Evolutionary conservation across 331 rosid species (phyloP), one percentile per base, ranked within the genome.

Genomic region (Saraca asoca): DNA sequence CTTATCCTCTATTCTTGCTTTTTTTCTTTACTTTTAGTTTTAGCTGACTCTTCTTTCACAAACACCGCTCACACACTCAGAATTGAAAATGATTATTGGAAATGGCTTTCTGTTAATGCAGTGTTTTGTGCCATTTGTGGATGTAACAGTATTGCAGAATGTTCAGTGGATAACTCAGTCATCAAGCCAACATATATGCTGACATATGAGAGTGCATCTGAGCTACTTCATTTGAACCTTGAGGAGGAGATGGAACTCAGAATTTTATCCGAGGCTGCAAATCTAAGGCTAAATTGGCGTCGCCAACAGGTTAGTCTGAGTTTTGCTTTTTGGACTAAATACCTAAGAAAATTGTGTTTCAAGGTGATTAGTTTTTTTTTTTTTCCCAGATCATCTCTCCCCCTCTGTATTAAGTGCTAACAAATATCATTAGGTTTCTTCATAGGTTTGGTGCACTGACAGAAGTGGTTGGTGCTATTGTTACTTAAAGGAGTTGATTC

Each of bases 121-220:
- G n/a, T 58, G 43, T 39, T 39, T 10, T 39, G 2, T 39, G 1
- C 43, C 24, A 61, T 77, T 2, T 51, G 48, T 78, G 74, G 62
- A 39, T 80, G 56, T 54, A 51, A 77, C 78, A 94, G 99, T 74
- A 88, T 90, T 71, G 97, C 99, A 79, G 99, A 94, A 70, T 85
- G 77, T 81, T 85, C 95, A 38, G 89, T 90, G 79, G 93, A 81
- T 18, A 94, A 88, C 77, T 88, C 99, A 10, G 57, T 82, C 73
- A 84, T 94, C 69, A 94, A 83, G 76, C 97, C 99, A 68, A 94
- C 99, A 24, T 90, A 88, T 80, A 94, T 94, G 96, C 78, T 90
- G 71, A 94, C 99, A 5, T 91, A 94, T 73, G 99, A 90, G 83
- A 86, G 93, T 43, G 97, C 97, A 37, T 90, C 97, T 29, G 97